These are phyloP conservation scores for Abrus precatorius DNA, from an alignment of 306 rosid genomes.

Conservation along the genomic window DNA sequence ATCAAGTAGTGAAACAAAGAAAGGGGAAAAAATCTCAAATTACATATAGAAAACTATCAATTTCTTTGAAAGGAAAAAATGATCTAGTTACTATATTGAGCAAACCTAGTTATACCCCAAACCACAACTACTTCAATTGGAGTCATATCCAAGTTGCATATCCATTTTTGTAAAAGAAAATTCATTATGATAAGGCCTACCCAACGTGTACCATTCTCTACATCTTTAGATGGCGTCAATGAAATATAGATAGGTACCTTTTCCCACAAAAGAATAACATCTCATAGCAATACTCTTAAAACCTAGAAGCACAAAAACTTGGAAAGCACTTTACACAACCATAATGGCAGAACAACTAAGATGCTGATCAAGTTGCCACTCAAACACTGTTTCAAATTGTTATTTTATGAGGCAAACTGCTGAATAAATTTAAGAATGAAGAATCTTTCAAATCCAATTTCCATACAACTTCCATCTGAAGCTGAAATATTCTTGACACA, in stretches of 20 bases:
- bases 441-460: background rate
- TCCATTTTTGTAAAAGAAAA: background rate
- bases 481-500: background rate
- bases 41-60: no score
- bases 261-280: conserved; percentile 4
- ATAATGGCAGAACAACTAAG: background rate
- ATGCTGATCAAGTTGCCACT: conserved; percentile 20
- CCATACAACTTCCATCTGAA: conserved; percentile 2
- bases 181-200: background rate
- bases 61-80: background rate
- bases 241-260: background rate
- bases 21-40: background rate
- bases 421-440: background rate
- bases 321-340: background rate
- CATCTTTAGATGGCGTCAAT: background rate
- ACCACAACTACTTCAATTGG: background rate
- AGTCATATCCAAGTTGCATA: background rate
- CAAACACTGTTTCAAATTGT: conserved; percentile 14
- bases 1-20: background rate
- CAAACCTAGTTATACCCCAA: background rate
- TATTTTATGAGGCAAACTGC: background rate
- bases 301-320: background rate
- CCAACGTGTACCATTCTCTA: background rate
- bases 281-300: conserved; percentile 4
- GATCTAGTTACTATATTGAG: background rate